phyloP scores from a whole-genome alignment of 1,139 yeast genomes.

The Taiozyma sp. region DNA sequence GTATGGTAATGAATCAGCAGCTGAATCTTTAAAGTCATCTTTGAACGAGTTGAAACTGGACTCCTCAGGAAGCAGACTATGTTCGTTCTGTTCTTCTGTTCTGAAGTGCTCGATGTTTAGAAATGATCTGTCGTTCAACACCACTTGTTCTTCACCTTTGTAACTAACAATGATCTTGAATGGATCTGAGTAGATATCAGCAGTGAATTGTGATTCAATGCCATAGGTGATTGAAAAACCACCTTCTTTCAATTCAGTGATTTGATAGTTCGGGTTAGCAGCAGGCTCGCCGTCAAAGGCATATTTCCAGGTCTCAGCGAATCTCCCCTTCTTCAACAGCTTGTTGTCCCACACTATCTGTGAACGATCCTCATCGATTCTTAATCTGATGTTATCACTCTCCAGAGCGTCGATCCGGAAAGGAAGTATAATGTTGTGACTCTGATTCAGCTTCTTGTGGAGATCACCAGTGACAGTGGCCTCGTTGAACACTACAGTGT shows the following conservation, averaged over 20 bases:
- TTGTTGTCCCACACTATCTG: slow-evolving; percentile 28
- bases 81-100: slow-evolving; percentile 32
- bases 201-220: slow-evolving; percentile 29
- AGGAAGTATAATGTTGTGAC: slow-evolving; percentile 35
- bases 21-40: slow-evolving; percentile 60
- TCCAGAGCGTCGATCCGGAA: slow-evolving; percentile 52
- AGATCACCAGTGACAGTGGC: slow-evolving; percentile 41
- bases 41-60: slow-evolving; percentile 50
- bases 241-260: slow-evolving; percentile 21
- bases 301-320: slow-evolving; percentile 57
- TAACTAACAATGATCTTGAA: slow-evolving; percentile 47
- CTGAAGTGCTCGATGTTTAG: slow-evolving; percentile 82
- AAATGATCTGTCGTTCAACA: slow-evolving; percentile 63
- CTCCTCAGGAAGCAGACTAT: slow-evolving; percentile 50
- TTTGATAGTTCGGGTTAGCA: slow-evolving; percentile 5
- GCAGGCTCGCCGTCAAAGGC: slow-evolving; percentile 39
- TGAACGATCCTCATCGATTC: slow-evolving; percentile 57
- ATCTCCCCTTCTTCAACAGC: slow-evolving; percentile 41
- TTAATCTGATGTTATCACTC: slow-evolving; percentile 53
- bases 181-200: slow-evolving; percentile 43
- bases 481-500: slow-evolving; percentile 31
- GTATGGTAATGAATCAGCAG: slow-evolving; percentile 55
- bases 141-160: slow-evolving; percentile 42
- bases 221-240: slow-evolving; percentile 39
- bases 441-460: slow-evolving; percentile 31